These are phyloP conservation scores for Imleria badia DNA, from an alignment of 768 basidiomycete genomes.

Conservation along the genomic window DNA sequence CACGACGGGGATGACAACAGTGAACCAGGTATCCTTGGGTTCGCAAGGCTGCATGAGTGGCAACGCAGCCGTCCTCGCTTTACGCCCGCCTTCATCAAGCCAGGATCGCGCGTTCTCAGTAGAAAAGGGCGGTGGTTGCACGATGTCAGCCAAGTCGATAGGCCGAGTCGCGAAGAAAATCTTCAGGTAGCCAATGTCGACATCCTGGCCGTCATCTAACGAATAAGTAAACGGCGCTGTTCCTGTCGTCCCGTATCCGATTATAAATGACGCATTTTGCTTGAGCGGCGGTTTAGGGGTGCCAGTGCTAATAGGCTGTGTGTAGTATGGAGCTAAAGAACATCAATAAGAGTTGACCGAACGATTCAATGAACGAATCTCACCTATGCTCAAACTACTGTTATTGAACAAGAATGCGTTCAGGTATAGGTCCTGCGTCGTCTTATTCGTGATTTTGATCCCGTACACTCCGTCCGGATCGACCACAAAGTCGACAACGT, in stretches of 20 bases:
- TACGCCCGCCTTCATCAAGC: neutral
- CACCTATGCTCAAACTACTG: constrained; percentile 38
- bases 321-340: constrained; percentile 10
- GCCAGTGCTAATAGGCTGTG: neutral
- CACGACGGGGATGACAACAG: constrained; percentile 12
- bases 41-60: neutral
- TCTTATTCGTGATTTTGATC: constrained; percentile 37
- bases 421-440: constrained; percentile 35
- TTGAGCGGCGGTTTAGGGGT: constrained; percentile 9
- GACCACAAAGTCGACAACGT: constrained; percentile 20
- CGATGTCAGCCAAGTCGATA: constrained; percentile 35
- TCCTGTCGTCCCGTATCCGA: constrained; percentile 43
- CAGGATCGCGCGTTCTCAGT: neutral
- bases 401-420: constrained; percentile 46
- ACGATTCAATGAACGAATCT: neutral
- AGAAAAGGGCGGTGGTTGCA: constrained; percentile 35
- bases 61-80: neutral
- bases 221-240: constrained; percentile 32
- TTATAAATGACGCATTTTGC: constrained; percentile 17
- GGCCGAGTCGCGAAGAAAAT: constrained; percentile 40
- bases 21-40: constrained; percentile 16
- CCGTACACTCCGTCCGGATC: constrained; percentile 32
- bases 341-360: neutral
- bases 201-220: constrained; percentile 29
- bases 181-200: constrained; percentile 45